Base-by-base conservation (phyloP, 2,329 filamentous ascomycete species). In the Endoconidiophora laricicola region DNA sequence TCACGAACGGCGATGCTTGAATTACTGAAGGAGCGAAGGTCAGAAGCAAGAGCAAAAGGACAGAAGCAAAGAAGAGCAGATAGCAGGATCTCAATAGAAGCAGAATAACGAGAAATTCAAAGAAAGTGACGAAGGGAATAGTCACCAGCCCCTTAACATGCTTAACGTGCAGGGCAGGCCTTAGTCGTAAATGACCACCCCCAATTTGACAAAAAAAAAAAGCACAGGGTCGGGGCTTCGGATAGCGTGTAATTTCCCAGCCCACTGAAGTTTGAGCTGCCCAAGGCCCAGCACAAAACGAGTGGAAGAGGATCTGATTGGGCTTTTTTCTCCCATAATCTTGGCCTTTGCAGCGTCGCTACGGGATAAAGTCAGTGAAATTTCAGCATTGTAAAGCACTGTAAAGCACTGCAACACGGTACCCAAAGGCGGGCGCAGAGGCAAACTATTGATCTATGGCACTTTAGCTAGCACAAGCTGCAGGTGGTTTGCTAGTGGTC, bases 141-240 rank as follows among this genome's bases (percentile, higher is more conserved):
- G 29, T 33, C 29, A 12, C 46, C 46, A 48, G 38, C 46, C 46
- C 46, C 46, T 48, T 48, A 42, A 46, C 44, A 46, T 24, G 39
- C 41, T 43, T 43, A 24, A 43, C 46, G 50, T 46, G 46, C 46
- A 50, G 46, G 43, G 44, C 45, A 53, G 52, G 52, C 48, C 47
- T 53, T 53, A 53, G 44, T 38, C 52, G 48, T 44, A 53, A 53
- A 53, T 50, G 47, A 53, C 52, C 48, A 50, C 47, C 47, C 52
- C 47, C 52, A 53, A 53, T 50, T 53, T 53, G 43, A 44, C 43
- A 48, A 49, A 53, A 53, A 50, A 47, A 49, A 53, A 53, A 50
- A 47, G 40, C 44, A 53, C 52, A 53, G 52, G 52, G 48, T 50
- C 44, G 48, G 52, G 52, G 47, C 52, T 48, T 50, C 29, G 44